phyloP scores from a whole-genome alignment of 208 protist genomes.

The Phytomonas sp. region DNA sequence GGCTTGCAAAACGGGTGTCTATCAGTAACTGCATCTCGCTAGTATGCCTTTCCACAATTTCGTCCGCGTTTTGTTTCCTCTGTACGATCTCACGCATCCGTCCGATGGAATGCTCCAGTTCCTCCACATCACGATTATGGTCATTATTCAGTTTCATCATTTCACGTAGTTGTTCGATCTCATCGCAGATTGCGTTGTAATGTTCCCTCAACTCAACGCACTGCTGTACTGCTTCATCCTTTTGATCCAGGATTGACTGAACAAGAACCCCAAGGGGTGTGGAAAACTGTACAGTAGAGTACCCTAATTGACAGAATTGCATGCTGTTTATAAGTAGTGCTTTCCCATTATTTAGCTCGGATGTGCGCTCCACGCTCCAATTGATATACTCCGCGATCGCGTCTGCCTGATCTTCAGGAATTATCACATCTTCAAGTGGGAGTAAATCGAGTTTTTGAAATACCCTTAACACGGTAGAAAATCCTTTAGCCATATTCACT shows the following conservation, averaged over 20 bases:
- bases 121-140: neutral
- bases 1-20: conserved; percentile 26
- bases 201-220: neutral
- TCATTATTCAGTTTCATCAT: conserved; percentile 6
- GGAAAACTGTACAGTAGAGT: neutral
- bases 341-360: neutral
- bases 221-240: conserved; percentile 1
- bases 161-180: neutral
- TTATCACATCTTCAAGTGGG: neutral
- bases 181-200: neutral
- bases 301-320: neutral
- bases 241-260: neutral
- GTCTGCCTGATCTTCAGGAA: neutral
- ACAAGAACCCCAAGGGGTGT: neutral
- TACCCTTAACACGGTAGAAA: neutral
- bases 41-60: conserved; percentile 37
- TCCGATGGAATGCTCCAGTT: conserved; percentile 14
- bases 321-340: neutral
- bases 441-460: neutral
- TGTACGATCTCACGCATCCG: conserved; percentile 47
- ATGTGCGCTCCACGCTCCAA: neutral
- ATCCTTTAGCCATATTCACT: neutral
- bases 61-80: conserved; percentile 44
- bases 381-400: neutral
- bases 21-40: conserved; percentile 33